phyloP scores from a whole-genome alignment of 441 rosid species.

The Euphorbia schlechtendalii region DNA sequence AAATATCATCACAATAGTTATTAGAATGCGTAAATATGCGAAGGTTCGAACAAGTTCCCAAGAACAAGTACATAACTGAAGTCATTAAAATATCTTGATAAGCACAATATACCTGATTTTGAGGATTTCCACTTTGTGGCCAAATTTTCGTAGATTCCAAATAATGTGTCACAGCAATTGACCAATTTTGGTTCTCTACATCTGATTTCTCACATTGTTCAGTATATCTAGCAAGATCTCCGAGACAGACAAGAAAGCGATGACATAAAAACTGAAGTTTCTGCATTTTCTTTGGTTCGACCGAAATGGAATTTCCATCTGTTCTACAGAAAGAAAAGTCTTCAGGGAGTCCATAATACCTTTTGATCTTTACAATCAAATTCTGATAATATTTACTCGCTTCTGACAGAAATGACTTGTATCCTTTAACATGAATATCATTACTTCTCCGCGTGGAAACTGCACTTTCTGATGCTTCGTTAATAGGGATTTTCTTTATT shows the following conservation, averaged over 20 bases:
- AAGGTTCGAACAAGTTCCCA: constrained; percentile 11
- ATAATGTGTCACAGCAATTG: constrained; percentile 62
- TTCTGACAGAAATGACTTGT: constrained; percentile 51
- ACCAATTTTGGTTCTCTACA: constrained; percentile 54
- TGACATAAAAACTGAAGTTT: constrained; percentile 64
- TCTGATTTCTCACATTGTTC: constrained; percentile 50
- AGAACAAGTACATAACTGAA: constrained; percentile 8
- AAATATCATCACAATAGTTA: constrained; percentile 12
- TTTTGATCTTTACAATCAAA: constrained; percentile 40
- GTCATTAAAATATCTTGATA: constrained; percentile 7
- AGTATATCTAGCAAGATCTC: constrained; percentile 85
- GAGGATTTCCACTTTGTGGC: constrained; percentile 90
- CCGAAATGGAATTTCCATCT: constrained; percentile 20
- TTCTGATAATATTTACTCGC: constrained; percentile 56
- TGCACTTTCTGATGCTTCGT: constrained; percentile 21
- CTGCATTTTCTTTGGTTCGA: constrained; percentile 34
- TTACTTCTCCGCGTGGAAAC: constrained; percentile 19
- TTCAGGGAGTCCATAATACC: constrained; percentile 35
- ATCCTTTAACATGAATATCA: constrained; percentile 39
- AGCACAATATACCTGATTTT: constrained; percentile 62
- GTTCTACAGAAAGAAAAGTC: constrained; percentile 29
- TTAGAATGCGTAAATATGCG: not conserved
- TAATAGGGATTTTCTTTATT: constrained; percentile 35
- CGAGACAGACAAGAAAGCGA: constrained; percentile 80
- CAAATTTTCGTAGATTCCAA: constrained; percentile 65